Evolutionary conservation across 495 filamentous ascomycete genomes (phyloP).

Genomic region (Amphirosellinia nigrospora): DNA sequence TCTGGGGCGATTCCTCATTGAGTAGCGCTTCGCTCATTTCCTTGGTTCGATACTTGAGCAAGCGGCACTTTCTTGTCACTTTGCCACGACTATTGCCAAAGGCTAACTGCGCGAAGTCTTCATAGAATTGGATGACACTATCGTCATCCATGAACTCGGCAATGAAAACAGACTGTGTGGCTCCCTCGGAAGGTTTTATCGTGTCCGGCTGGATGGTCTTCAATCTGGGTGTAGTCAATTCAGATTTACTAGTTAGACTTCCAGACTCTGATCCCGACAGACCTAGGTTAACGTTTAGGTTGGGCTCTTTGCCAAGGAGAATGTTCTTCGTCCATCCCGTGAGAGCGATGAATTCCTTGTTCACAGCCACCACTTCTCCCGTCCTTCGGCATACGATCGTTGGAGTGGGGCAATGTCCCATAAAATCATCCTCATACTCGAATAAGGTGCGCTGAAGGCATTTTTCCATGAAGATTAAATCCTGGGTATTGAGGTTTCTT

Average conservation of each 20-base stretch:
- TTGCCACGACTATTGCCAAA: conserved; percentile 87
- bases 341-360: conserved; percentile 91
- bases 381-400: conserved; percentile 91
- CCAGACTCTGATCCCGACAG: conserved; percentile 43
- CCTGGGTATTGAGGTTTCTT: conserved; percentile 78
- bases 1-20: conserved; percentile 43
- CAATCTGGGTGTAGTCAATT: conserved; percentile 53
- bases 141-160: conserved; percentile 94
- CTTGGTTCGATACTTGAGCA: conserved; percentile 88
- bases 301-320: conserved; percentile 83
- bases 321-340: conserved; percentile 96
- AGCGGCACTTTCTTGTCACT: conserved; percentile 80
- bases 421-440: conserved; percentile 91
- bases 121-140: conserved; percentile 91
- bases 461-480: conserved; percentile 97
- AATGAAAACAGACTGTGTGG: conserved; percentile 78
- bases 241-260: conserved; percentile 44
- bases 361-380: conserved; percentile 88
- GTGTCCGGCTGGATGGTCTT: conserved; percentile 45
- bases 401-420: conserved; percentile 84
- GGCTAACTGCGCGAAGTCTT: conserved; percentile 89
- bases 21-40: conserved; percentile 54
- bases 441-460: conserved; percentile 91
- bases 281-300: conserved; percentile 83
- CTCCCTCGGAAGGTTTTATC: conserved; percentile 37